Evolutionary conservation across 169 alveolate genomes (phyloP).

Genomic region (Neospora caninum): DNA sequence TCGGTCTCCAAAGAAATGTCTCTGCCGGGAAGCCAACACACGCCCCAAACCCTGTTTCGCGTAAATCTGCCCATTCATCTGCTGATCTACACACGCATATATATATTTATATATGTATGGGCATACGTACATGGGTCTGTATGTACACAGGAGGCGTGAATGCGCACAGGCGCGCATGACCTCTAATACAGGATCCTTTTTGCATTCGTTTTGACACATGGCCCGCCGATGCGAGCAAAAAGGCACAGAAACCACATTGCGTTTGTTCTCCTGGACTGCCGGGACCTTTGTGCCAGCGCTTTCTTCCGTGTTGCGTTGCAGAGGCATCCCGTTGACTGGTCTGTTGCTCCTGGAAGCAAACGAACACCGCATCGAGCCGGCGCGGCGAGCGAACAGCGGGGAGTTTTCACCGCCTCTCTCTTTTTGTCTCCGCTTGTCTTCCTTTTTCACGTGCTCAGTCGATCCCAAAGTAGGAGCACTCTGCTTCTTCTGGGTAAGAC

Average conservation of each 20-base stretch:
- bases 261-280: no score
- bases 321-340: neutral
- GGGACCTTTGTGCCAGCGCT: neutral
- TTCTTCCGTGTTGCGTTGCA: neutral
- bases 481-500: neutral
- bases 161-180: no score
- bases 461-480: neutral
- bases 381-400: neutral
- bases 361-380: neutral
- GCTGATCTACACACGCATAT: neutral
- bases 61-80: neutral
- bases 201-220: no score
- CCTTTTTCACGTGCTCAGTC: neutral
- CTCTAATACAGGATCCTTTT: no score
- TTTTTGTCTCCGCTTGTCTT: neutral
- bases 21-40: no score
- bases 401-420: neutral
- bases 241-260: no score
- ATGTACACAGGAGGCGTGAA: no score
- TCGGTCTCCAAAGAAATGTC: no score
- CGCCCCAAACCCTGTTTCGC: no score
- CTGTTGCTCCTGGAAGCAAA: neutral
- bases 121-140: neutral
- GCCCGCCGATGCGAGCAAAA: no score
- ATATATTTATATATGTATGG: neutral